These are phyloP conservation scores for Cornus kousa DNA, from an alignment of 148 eudicot genomes.

Conservation along the genomic window DNA sequence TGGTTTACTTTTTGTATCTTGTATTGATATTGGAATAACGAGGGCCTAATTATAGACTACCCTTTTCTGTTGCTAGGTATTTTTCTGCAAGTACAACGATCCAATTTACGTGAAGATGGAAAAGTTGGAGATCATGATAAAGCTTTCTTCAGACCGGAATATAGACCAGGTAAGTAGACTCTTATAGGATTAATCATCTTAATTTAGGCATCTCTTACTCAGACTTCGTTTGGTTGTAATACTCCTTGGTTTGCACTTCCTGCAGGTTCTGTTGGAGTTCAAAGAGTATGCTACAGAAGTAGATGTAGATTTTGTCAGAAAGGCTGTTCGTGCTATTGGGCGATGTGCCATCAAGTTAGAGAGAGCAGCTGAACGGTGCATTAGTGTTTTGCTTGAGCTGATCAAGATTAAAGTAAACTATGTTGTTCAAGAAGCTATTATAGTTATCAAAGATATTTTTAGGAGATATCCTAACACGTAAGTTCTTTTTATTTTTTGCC, in stretches of 20 bases:
- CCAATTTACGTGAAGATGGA: conserved; percentile 99
- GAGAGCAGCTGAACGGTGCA: conserved; percentile 99
- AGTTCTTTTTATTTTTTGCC: conserved; percentile 6
- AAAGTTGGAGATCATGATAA: conserved; percentile 97
- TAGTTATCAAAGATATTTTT: conserved; percentile 95
- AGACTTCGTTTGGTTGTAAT: background rate
- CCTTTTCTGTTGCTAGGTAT: conserved; percentile 50
- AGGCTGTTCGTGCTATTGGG: conserved; percentile 98
- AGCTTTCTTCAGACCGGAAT: conserved; percentile 98
- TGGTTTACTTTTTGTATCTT: background rate
- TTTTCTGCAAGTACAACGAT: conserved; percentile 98
- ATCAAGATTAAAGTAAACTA: conserved; percentile 98
- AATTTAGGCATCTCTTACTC: background rate
- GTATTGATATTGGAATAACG: background rate
- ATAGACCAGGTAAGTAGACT: conserved; percentile 68
- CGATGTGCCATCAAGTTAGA: conserved; percentile 98
- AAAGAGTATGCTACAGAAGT: conserved; percentile 99
- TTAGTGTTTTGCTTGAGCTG: conserved; percentile 93
- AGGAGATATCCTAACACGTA: conserved; percentile 99
- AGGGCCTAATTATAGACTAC: too few relatives aligned
- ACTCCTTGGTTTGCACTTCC: conserved; percentile 19
- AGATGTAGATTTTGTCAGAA: conserved; percentile 97
- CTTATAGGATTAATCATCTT: background rate
- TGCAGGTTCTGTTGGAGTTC: conserved; percentile 91
- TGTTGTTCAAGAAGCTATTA: conserved; percentile 98